Evolutionary conservation across 2,329 filamentous ascomycete species (phyloP), one percentile per base, ranked within the genome.

Genomic region (Apiospora pterosperma): DNA sequence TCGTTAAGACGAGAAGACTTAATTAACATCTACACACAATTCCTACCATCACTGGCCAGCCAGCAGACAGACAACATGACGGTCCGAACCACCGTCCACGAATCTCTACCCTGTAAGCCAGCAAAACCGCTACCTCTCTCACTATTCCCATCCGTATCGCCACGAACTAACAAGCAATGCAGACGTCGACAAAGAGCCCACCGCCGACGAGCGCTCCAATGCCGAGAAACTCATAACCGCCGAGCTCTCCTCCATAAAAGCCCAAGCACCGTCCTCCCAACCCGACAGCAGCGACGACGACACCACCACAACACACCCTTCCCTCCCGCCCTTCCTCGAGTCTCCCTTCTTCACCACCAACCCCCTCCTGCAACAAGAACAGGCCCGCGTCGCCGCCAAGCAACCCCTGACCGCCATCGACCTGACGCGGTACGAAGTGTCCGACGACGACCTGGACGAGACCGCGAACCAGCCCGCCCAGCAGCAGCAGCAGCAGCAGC

Each of bases 121-220:
- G 21, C 60, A 25, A 12, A 36, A 39, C 10, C 36, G 16, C 4
- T 11, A 4, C 7, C 11, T 28, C 19, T 3, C 28, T 12, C 16
- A 10, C 8, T n/a, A 1, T 5, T n/a, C 25, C 16, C 14, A 31
- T 8, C 14, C 8, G 41, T 7, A 16, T 48, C 12, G 5, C 7
- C 23, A n/a, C n/a, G n/a, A 5, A 19, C 34, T 34, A 34, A 31
- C 42, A 6, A 8, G 3, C n/a, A 19, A 25, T 41, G 61, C 76
- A 96, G 93, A 97, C 79, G 90, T 98, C 76, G 95, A 99, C 80
- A 74, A 83, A 21, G 86, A 90, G 62, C 90, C 91, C 44, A 89
- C 90, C 6, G 75, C 84, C 23, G 70, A 81, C 61, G 86, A 88
- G 72, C 88, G 92, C 72, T 79, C 84, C 64, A 85, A 88, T 67